These are phyloP conservation scores for Rhodotorula sp. DNA, from an alignment of 1,284 basidiomycete genomes.

Conservation along the genomic window DNA sequence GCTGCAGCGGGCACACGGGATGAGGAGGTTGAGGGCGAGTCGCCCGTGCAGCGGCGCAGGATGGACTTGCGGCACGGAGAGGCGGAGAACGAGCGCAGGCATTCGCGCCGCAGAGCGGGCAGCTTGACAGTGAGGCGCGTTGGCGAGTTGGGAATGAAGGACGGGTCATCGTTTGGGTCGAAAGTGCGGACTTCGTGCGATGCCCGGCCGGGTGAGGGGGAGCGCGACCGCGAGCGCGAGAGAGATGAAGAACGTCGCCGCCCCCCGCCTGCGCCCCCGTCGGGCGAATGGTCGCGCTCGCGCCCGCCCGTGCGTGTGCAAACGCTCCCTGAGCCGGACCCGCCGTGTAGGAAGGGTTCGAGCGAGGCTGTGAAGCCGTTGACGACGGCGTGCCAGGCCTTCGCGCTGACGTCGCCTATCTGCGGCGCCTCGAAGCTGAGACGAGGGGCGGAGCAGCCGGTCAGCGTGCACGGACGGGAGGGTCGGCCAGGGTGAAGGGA, in stretches of 20 bases:
- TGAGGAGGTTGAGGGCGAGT: background rate
- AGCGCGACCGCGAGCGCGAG: background rate
- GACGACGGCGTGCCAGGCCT: conserved; percentile 21
- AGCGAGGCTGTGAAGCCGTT: conserved; percentile 22
- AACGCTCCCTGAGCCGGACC: background rate
- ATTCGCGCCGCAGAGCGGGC: conserved; percentile 18
- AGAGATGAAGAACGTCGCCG: background rate
- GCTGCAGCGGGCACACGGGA: background rate
- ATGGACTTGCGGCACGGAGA: background rate
- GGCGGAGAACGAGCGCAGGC: background rate
- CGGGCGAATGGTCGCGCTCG: conserved; percentile 13
- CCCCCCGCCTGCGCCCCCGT: conserved; percentile 8
- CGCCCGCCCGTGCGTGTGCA: conserved; percentile 1
- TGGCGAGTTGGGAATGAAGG: conserved; percentile 12
- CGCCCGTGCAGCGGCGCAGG: background rate
- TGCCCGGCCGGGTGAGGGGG: background rate
- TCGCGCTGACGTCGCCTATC: conserved; percentile 6
- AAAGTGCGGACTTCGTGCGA: background rate
- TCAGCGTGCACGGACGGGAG: background rate
- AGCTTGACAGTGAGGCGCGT: conserved; percentile 22
- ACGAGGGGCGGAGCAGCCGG: background rate
- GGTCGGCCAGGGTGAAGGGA: too few relatives aligned
- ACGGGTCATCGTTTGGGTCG: conserved; percentile 9
- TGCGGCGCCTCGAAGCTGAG: conserved; percentile 28
- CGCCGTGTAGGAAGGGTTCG: conserved; percentile 17